Percentiles rank a stretch among this genome's conserved stretches.
These are phyloP conservation scores for Gryganskiella cystojenkinii DNA, from an alignment of 192 early-diverging fungal genomes.

Conservation along the genomic window DNA sequence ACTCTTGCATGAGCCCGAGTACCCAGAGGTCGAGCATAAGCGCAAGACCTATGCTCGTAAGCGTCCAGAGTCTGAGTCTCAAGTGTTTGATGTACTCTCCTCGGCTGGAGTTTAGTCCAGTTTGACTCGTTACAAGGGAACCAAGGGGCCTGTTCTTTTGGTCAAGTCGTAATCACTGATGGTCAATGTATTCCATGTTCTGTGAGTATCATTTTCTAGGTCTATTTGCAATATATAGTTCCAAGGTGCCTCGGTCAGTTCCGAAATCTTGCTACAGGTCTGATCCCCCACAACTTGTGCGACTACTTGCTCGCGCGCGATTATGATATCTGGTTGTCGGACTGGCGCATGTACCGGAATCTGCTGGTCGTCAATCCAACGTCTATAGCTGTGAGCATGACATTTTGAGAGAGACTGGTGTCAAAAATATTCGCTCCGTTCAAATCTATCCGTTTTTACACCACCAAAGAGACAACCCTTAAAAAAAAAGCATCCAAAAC, in stretches of 20 bases:
- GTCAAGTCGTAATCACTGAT: slow-evolving; percentile 22
- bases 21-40: slow-evolving; percentile 42
- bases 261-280: slow-evolving; percentile 53
- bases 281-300: slow-evolving; percentile 51
- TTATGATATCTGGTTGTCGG: slow-evolving; percentile 59
- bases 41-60: slow-evolving; percentile 35
- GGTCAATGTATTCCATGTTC: background rate
- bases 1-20: slow-evolving; percentile 48
- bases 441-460: too few relatives aligned
- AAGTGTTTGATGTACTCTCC: slow-evolving; percentile 30
- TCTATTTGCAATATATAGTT: too few relatives aligned
- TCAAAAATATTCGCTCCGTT: slow-evolving; percentile 53
- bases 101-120: slow-evolving; percentile 43
- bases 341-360: slow-evolving; percentile 45
- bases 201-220: background rate
- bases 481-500: too few relatives aligned
- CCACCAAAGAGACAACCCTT: too few relatives aligned
- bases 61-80: slow-evolving; percentile 16
- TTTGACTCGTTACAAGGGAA: slow-evolving; percentile 50
- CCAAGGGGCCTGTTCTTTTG: slow-evolving; percentile 57
- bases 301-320: slow-evolving; percentile 53
- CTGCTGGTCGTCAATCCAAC: slow-evolving; percentile 35
- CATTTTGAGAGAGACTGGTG: slow-evolving; percentile 38
- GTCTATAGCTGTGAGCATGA: slow-evolving; percentile 38
- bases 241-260: slow-evolving; percentile 53